Conservation (phyloP, 306 rosid genomes). For the Pyrus pyrifolia region DNA sequence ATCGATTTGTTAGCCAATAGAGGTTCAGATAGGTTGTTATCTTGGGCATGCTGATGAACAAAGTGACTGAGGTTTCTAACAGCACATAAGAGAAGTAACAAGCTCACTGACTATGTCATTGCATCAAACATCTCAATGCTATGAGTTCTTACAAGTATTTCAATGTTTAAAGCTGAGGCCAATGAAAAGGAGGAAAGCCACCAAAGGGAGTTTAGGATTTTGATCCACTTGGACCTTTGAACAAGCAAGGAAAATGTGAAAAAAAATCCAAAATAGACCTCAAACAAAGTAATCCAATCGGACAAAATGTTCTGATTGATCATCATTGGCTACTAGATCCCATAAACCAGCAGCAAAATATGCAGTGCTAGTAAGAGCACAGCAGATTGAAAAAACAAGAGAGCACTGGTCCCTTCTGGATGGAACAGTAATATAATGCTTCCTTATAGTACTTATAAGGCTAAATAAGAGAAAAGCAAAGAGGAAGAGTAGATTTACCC, state of each 20-base stretch:
- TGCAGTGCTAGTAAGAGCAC: slow-evolving; percentile 33
- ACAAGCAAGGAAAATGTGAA: slow-evolving; percentile 40
- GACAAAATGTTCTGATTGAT: slow-evolving; percentile 1
- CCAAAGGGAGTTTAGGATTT: slow-evolving; percentile 43
- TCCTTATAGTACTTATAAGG: slow-evolving; percentile 21
- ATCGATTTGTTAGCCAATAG: slow-evolving; percentile 21
- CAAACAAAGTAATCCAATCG: slow-evolving; percentile 27
- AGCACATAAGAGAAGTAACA: slow-evolving; percentile 45
- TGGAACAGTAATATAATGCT: neutral
- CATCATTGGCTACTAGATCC: slow-evolving; percentile 26
- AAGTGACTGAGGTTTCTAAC: slow-evolving; percentile 26
- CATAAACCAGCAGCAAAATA: slow-evolving; percentile 32
- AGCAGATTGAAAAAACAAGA: slow-evolving; percentile 32
- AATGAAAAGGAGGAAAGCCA: slow-evolving; percentile 39
- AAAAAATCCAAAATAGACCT: slow-evolving; percentile 54
- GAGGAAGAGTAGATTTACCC: slow-evolving; percentile 32
- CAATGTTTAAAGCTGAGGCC: slow-evolving; percentile 38
- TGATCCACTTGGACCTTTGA: slow-evolving; percentile 34
- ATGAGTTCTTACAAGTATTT: slow-evolving; percentile 24
- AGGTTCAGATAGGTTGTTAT: slow-evolving; percentile 39
- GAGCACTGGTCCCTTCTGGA: slow-evolving; percentile 24
- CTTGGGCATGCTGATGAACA: slow-evolving; percentile 4
- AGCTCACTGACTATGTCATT: slow-evolving; percentile 30
- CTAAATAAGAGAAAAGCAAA: slow-evolving; percentile 22
- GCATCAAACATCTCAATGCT: slow-evolving; percentile 25